Evolutionary conservation across 2,329 filamentous ascomycete species (phyloP).

Genomic region (Sarocladiaceae sp.): DNA sequence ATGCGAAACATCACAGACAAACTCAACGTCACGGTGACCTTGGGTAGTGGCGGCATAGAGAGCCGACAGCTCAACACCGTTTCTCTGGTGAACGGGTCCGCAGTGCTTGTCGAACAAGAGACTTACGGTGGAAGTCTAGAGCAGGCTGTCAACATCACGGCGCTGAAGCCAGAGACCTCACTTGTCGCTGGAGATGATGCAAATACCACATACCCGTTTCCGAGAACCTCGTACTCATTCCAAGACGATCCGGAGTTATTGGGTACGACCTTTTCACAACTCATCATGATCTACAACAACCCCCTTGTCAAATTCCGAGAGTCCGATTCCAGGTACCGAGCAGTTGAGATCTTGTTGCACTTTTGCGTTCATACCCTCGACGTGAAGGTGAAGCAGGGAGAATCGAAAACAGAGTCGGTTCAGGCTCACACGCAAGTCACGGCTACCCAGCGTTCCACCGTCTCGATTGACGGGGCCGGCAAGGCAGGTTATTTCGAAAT

Average conservation of each 20-base stretch:
- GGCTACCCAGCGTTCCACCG: neutral
- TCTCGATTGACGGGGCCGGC: neutral
- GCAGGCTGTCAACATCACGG: conserved; percentile 9
- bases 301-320: neutral
- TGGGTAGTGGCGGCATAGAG: neutral
- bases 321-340: conserved; percentile 1
- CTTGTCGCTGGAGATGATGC: neutral
- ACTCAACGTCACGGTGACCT: neutral
- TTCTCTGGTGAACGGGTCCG: neutral
- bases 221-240: neutral
- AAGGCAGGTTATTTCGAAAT: neutral
- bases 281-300: conserved; percentile 9
- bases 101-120: neutral
- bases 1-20: conserved; percentile 10
- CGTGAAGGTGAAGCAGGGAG: conserved; percentile 9
- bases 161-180: neutral
- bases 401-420: neutral
- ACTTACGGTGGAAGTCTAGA: too few species aligned
- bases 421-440: conserved; percentile 1
- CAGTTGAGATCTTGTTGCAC: conserved; percentile 13
- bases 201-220: neutral
- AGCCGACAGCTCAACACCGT: neutral
- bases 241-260: neutral
- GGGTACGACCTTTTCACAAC: conserved; percentile 6
- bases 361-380: conserved; percentile 13